Evolutionary conservation across 768 basidiomycete genomes (phyloP).

Genomic region (Suillus subalutaceus): DNA sequence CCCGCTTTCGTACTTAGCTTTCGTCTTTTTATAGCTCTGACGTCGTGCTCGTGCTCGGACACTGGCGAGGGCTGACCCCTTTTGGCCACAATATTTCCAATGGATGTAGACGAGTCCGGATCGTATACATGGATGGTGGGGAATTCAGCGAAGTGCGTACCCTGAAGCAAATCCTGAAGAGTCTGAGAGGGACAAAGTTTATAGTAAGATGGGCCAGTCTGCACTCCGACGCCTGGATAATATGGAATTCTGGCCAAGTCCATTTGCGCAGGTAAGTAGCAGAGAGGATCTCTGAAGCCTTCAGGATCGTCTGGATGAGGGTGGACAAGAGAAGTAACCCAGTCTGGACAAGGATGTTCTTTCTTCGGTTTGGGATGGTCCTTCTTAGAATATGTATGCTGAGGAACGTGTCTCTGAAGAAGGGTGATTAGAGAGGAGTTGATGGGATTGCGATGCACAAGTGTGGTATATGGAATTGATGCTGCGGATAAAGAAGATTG

Average conservation of each 20-base stretch:
- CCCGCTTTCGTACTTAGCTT: conserved; percentile 56
- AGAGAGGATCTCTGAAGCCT: conserved; percentile 57
- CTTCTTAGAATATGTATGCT: conserved; percentile 31
- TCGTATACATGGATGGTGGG: conserved; percentile 82
- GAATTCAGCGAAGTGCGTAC: conserved; percentile 79
- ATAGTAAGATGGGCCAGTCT: conserved; percentile 43
- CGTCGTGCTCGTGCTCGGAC: conserved; percentile 21
- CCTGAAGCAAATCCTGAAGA: conserved; percentile 51
- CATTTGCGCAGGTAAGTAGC: conserved; percentile 55
- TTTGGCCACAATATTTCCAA: conserved; percentile 59
- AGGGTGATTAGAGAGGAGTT: conserved; percentile 50
- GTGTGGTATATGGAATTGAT: conserved; percentile 48
- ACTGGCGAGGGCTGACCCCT: conserved; percentile 40
- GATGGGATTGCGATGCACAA: conserved; percentile 67
- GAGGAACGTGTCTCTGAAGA: conserved; percentile 47
- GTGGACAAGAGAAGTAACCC: conserved; percentile 56
- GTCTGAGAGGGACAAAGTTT: conserved; percentile 54
- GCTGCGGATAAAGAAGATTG: conserved; percentile 38
- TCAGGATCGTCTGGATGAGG: conserved; percentile 60
- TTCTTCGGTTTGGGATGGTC: conserved; percentile 43
- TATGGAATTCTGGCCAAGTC: conserved; percentile 22
- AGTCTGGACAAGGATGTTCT: conserved; percentile 48
- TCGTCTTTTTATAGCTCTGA: conserved; percentile 52
- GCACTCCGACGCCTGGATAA: conserved; percentile 1
- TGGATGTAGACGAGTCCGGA: conserved; percentile 52